Evolutionary conservation across 169 alveolate genomes (phyloP).

Genomic region (Cryptosporidium sp.): DNA sequence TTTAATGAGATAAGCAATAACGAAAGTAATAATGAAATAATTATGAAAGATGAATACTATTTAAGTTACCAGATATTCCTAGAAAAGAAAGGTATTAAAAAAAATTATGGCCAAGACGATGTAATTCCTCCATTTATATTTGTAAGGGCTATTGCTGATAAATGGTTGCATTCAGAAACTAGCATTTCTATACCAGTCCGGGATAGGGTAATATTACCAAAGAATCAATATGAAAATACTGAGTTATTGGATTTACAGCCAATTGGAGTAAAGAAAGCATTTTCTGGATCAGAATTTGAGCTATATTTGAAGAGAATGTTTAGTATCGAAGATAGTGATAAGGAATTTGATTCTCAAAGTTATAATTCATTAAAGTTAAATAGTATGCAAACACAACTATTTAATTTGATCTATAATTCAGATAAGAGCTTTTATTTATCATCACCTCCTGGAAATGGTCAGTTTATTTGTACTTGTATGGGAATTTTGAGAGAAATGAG

Average conservation of each 20-base stretch:
- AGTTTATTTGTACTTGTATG: slow-evolving; percentile 66
- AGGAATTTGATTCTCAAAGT: neutral
- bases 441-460: slow-evolving; percentile 64
- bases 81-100: slow-evolving; percentile 21
- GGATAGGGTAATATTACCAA: slow-evolving; percentile 93
- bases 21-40: slow-evolving; percentile 6
- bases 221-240: slow-evolving; percentile 92
- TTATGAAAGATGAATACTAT: slow-evolving; percentile 34
- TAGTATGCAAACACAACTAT: slow-evolving; percentile 54
- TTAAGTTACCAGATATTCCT: slow-evolving; percentile 66
- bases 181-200: slow-evolving; percentile 87
- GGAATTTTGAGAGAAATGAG: slow-evolving; percentile 44
- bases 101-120: slow-evolving; percentile 18
- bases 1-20: neutral
- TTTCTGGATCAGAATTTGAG: neutral
- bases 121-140: slow-evolving; percentile 96
- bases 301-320: neutral
- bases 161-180: slow-evolving; percentile 85
- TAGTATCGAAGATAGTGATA: neutral
- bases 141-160: slow-evolving; percentile 96
- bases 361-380: slow-evolving; percentile 22
- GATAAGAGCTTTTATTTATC: slow-evolving; percentile 46
- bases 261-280: slow-evolving; percentile 31
- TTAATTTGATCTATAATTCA: slow-evolving; percentile 57
- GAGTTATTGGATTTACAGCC: slow-evolving; percentile 95